Base-by-base conservation (phyloP, 2,329 filamentous ascomycete genomes). In the Pestalotiopsis sp. region DNA sequence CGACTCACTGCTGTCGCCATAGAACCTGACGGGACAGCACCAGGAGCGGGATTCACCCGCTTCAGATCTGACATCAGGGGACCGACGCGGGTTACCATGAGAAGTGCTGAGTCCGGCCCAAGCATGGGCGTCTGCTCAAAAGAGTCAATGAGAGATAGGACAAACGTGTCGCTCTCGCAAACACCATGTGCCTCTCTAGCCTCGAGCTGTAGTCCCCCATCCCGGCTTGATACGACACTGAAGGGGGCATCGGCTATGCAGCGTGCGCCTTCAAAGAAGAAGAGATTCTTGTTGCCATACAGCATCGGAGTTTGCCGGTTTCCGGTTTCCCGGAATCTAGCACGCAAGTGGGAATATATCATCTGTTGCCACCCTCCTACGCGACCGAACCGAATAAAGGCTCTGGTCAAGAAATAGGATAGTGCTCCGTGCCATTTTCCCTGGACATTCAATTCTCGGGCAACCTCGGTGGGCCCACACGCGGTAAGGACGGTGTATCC, bases 401-500 rank as follows among this genome's bases (percentile, higher is more conserved):
- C 11, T 23, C 52, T 58, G 11, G 23, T n/a, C 11, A 58, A 23
- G 20, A 58, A 58, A 23, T 58, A 58, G 11, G 14, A n/a, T 23
- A 58, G 20, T 58, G 52, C 52, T 23, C 52, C 52, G 23, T 58
- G 52, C 14, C 20, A n/a, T 23, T 58, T 14, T 17, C 7, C 41
- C 31, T 39, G n/a, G 41, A 65, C n/a, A 27, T 31, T 56, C 3
- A 65, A 13, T 25, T 65, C 63, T 7, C 11, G 7, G 7, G 63
- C 63, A 5, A 17, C 12, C 41, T 65, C 63, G 5, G 25, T 27
- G 14, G 63, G 63, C 20, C 63, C 63, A 23, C 63, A 65, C 27
- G 63, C 63, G 6, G 63, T 56, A n/a, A 65, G 63, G 27, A 65
- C 36, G 41, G n/a, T 56, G 39, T 65, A 65, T 6, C 63, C 63